Base-by-base conservation (phyloP, 768 basidiomycete genomes). In the Tricholomella constricta region DNA sequence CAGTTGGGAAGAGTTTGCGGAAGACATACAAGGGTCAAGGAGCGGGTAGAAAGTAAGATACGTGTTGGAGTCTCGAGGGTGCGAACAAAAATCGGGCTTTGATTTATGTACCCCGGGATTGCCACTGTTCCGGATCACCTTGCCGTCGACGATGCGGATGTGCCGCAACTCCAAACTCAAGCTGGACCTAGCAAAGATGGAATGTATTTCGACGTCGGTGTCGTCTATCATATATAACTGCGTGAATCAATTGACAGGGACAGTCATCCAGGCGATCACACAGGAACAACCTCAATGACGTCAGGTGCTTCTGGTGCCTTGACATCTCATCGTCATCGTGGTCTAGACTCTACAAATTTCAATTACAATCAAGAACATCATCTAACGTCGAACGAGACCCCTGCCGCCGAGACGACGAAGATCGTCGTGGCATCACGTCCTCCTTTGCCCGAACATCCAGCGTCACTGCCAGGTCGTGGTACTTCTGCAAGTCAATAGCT, bases 401-500 rank as follows among this genome's bases (percentile, higher is more conserved):
- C 9, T 61, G 64, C 32, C 66, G 57, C 25, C 69, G 64, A 38
- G 69, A 69, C 15, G 71, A 69, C 38, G 72, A 70, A 19, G 71
- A 69, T 51, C 68, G 65, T 58, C 65, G 65, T 11, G 62, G 67
- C 48, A 73, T 57, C 11, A 79, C 71, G 45, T 81, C 81, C 54
- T 83, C 84, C 54, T 80, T 80, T 22, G 77, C 72, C 38, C 78
- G 77, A 27, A 86, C 84, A 67, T 90, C 88, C 19, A 92, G 73
- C 27, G 88, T 86, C 44, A 85, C 86, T 31, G 75, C 75, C 54
- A 93, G 69, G 51, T 83, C 77, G 61, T 92, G 89, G 64, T 88
- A 89, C 60, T 81, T 83, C 63, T 84, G 80, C 61, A 92, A 71
- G 68, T 94, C 91, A 43, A 79, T 74, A 25, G 89, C 89, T 67